Evolutionary conservation across 2,329 filamentous ascomycete genomes (phyloP).

Genomic region (Cryphonectria carpinicola): DNA sequence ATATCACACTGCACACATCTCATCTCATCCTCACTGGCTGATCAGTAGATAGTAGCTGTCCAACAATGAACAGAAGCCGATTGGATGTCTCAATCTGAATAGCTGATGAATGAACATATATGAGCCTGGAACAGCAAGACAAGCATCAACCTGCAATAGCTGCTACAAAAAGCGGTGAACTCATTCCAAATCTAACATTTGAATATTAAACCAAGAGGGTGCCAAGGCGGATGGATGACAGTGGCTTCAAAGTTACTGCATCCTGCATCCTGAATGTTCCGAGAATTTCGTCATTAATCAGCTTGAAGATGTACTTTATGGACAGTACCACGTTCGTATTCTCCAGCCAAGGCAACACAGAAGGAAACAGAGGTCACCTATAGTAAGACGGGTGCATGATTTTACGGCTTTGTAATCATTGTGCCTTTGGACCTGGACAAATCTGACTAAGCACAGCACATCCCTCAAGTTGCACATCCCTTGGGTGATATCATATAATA

Average conservation of each 20-base stretch:
- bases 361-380: no score
- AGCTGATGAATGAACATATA: not conserved
- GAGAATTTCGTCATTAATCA: not conserved
- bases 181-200: not conserved
- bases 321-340: not conserved
- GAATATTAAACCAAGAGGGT: not conserved
- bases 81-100: not conserved
- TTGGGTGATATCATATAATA: not conserved
- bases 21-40: not conserved
- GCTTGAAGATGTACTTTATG: not conserved
- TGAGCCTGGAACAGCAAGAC: not conserved
- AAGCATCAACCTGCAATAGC: not conserved
- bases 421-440: not conserved
- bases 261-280: not conserved
- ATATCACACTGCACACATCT: not conserved
- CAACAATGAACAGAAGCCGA: not conserved
- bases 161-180: not conserved
- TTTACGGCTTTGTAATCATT: conserved; percentile 7
- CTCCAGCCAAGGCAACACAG: no score
- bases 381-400: not conserved
- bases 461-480: not conserved
- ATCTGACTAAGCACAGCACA: not conserved
- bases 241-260: not conserved
- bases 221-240: not conserved
- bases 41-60: not conserved